Evolutionary conservation across 805 yeast species (phyloP).

Genomic region (Monosporozyma solicola): DNA sequence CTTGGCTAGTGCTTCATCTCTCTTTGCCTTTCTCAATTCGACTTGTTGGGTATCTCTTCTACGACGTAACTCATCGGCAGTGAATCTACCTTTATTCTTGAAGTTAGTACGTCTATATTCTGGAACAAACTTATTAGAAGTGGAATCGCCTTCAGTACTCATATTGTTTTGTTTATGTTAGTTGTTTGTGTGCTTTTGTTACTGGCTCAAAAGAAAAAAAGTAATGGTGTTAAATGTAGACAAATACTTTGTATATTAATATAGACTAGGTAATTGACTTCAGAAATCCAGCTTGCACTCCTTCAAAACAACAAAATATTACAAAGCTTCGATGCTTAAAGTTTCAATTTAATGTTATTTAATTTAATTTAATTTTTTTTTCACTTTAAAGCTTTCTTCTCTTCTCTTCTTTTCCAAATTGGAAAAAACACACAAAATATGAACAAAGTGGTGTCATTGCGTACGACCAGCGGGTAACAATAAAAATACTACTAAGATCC

Average conservation of each 20-base stretch:
- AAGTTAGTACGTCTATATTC: conserved; percentile 95
- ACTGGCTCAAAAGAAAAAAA: no score
- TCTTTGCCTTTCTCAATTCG: conserved; percentile 89
- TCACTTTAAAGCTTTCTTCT: not conserved
- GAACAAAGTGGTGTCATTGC: not conserved
- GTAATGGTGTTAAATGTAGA: no score
- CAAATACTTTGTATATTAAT: not conserved
- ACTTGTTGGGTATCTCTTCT: conserved; percentile 97
- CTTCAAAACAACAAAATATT: no score
- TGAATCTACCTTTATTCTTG: conserved; percentile 89
- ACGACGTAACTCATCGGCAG: conserved; percentile 93
- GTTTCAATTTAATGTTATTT: no score
- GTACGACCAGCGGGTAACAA: not conserved
- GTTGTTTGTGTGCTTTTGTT: not conserved
- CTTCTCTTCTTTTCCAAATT: not conserved
- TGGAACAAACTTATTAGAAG: conserved; percentile 81
- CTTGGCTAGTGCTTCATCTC: conserved; percentile 90
- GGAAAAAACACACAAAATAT: not conserved
- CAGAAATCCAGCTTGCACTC: no score
- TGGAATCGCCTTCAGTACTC: conserved; percentile 50
- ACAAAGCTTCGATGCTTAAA: not conserved
- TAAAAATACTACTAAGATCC: not conserved
- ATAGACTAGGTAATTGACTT: not conserved
- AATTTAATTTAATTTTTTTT: not conserved
- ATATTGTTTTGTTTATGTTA: conserved; percentile 28